Evolutionary conservation across 805 yeast genomes (phyloP), one percentile per base, ranked within the genome.

Genomic region (Grigorovia yakushimaensis): DNA sequence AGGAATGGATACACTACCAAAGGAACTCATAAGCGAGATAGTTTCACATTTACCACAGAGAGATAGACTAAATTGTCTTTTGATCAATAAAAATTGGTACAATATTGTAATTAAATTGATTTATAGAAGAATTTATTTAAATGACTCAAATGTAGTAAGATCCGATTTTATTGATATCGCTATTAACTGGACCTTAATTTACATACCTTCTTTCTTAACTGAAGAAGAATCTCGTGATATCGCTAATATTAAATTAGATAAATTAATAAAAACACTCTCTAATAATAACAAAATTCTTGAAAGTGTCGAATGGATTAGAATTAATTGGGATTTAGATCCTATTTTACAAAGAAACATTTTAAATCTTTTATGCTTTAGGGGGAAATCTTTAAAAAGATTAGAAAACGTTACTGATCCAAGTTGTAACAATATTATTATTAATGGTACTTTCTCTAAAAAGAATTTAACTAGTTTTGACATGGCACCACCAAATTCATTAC

Each of bases 271-370:
- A 11, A 53, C 70, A 0, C 46, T 69, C 5, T 41, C 51, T 10
- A 50, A 54, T 22, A 64, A 63, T 44, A 9, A 23, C 8, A 49
- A 51, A 1, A 57, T 61, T 11, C 39, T 61, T 22, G 54, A 60
- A 17, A 51, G 62, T 21, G 62, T 71, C 4, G 60, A 59, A 27
- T 70, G 72, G 64, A 62, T 71, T 3, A 53, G 74, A 46, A 59
- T 71, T 38, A 71, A 70, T 50, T 71, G 74, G 74, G 74, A 71
- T 55, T 52, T 70, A 24, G 65, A 66, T 45, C 47, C 65, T 1
- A 40, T 39, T 1, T 46, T 61, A 13, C 74, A 70, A 50, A 57
- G 48, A 41, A 45, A 48, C 17, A 58, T 71, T n/a, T 46, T 70
- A 4, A 46, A 47, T 3, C 33, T 62, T 3, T 43, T 70, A 10